Conservation (phyloP, 352 stramenopile genomes). For the Pythium utonaiense region DNA sequence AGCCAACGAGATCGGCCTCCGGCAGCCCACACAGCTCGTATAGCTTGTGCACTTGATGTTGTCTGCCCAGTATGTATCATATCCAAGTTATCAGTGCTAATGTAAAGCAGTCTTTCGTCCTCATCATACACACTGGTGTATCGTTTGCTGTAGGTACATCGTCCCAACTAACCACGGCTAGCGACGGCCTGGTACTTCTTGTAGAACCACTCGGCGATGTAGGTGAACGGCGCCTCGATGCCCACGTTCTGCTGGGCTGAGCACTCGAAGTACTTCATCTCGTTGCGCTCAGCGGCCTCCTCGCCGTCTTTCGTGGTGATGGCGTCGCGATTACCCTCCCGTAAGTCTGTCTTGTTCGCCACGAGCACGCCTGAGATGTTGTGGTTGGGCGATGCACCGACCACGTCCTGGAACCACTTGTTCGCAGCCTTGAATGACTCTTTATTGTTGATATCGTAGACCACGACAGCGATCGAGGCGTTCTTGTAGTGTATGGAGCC, state of each 20-base stretch:
- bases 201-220: conserved; percentile 83
- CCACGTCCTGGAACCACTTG: conserved; percentile 83
- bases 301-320: conserved; percentile 67
- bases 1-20: conserved; percentile 8
- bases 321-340: conserved; percentile 73
- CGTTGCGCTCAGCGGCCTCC: conserved; percentile 66
- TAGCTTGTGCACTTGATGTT: neutral
- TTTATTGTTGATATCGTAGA: conserved; percentile 87
- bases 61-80: conserved; percentile 6
- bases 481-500: conserved; percentile 78
- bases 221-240: conserved; percentile 69
- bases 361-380: conserved; percentile 73
- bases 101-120: neutral
- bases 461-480: conserved; percentile 68
- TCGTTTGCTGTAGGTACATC: no score
- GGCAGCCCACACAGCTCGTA: neutral
- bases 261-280: conserved; percentile 82
- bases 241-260: conserved; percentile 73
- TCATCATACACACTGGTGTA: neutral
- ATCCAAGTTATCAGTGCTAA: neutral
- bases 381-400: conserved; percentile 64
- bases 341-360: conserved; percentile 76
- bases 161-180: conserved; percentile 45
- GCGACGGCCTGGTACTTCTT: conserved; percentile 79
- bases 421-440: conserved; percentile 82